Evolutionary conservation across 495 filamentous ascomycete species (phyloP).

Genomic region (Tuber borchii): DNA sequence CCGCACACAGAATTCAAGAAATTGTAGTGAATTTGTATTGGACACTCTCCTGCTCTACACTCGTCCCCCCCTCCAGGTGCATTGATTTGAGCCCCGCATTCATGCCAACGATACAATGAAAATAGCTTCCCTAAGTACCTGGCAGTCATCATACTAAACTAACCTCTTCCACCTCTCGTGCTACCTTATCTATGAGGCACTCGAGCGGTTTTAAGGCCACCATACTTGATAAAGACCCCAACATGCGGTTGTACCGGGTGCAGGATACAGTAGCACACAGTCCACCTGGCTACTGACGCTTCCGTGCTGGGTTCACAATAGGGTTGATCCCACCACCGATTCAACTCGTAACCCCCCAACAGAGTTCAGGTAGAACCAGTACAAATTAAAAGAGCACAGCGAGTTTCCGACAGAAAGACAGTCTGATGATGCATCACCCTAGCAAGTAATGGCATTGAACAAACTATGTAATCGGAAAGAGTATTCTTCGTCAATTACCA

Average conservation of each 20-base stretch:
- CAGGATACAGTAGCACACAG: background rate
- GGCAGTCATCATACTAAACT: background rate
- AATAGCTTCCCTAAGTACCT: background rate
- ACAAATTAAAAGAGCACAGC: background rate
- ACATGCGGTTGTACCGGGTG: background rate
- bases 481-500: background rate
- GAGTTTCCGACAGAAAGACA: background rate
- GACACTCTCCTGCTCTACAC: background rate
- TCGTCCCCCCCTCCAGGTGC: background rate
- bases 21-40: background rate
- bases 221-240: background rate
- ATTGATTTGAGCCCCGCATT: background rate
- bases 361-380: background rate
- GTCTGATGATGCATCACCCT: background rate
- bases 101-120: background rate
- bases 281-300: background rate
- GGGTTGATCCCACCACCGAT: background rate
- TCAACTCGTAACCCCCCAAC: background rate
- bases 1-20: background rate
- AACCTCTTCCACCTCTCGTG: background rate
- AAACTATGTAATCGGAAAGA: background rate
- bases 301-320: background rate
- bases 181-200: background rate
- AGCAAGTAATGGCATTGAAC: background rate
- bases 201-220: background rate